Percentiles rank a stretch among this genome's conserved stretches.
phyloP scores from a whole-genome alignment of 2,329 filamentous ascomycete species.

The Fusarium staphyleae region DNA sequence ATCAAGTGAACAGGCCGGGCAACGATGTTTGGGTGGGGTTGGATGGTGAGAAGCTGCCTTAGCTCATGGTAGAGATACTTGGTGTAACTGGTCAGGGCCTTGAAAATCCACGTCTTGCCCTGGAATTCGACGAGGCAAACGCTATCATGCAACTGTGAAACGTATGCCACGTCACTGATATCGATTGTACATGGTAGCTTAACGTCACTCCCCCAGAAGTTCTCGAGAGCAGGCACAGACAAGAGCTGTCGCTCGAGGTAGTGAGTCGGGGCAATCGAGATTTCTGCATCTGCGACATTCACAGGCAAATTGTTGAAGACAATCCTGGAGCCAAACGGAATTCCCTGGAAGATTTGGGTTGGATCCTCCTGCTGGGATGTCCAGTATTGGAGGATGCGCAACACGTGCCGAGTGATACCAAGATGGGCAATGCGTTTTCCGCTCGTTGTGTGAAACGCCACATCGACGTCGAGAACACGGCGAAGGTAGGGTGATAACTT shows the following conservation, averaged over 20 bases:
- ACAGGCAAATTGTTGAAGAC: constrained; percentile 60
- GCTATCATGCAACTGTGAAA: constrained; percentile 65
- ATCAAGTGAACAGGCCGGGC: constrained; percentile 60
- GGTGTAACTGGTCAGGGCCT: constrained; percentile 62
- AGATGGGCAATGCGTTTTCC: constrained; percentile 55
- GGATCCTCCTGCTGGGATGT: constrained; percentile 46
- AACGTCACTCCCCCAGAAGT: constrained; percentile 53
- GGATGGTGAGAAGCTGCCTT: constrained; percentile 59
- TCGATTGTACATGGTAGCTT: constrained; percentile 56
- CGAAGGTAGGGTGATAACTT: constrained; percentile 52
- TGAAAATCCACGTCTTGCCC: constrained; percentile 59
- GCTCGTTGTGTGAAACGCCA: constrained; percentile 64
- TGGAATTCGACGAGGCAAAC: constrained; percentile 60
- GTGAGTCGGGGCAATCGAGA: constrained; percentile 58
- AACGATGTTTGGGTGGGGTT: constrained; percentile 61
- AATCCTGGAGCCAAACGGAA: constrained; percentile 66
- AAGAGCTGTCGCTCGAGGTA: constrained; percentile 61
- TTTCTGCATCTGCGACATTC: constrained; percentile 54
- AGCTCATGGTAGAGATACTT: constrained; percentile 70
- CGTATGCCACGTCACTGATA: constrained; percentile 57
- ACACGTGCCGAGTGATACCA: constrained; percentile 60
- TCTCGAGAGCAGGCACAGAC: constrained; percentile 51
- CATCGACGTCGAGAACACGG: constrained; percentile 55
- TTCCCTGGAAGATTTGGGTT: constrained; percentile 49
- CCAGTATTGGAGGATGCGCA: constrained; percentile 62